Base-by-base conservation (phyloP, 2,329 filamentous ascomycete genomes). In the Drechslerella dactyloides region DNA sequence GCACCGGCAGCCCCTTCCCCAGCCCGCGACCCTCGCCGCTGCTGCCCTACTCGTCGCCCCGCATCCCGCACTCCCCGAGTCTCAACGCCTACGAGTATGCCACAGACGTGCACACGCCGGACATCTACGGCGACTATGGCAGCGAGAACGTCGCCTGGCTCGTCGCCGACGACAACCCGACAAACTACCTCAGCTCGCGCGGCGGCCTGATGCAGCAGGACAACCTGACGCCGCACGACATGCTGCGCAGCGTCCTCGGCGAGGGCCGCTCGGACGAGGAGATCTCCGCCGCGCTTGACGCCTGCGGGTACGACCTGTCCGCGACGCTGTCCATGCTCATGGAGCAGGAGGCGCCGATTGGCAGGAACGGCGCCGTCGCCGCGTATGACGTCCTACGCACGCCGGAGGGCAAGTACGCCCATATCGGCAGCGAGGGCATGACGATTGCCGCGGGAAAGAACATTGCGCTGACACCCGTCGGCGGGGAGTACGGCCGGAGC, bases 141-240 rank as follows among this genome's bases (percentile, higher is more conserved):
- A 90, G 89, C 74, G 93, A 97, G 79, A 96, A 94, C 76, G 92
- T 99, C 58, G 93, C 97, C 80, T 97, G 93, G 94, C 85, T 97
- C 51, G 91, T 97, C 59, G 88, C 86, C 75, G 94, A 94, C 78
- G 93, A 96, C 79, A 89, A 91, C 77, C 60, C 68, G 19, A 87
- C 86, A 60, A 90, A 89, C 77, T 93, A 89, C 76, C 86, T 92
- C 66, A 88, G 91, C 23, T 96, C 92, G 23, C 90, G 75, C 21
- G 69, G 68, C 27, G 73, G 74, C 33, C 42, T 65, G 37, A 73
- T 69, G 55, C 86, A 89, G 78, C 89, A 90, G 77, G 86, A 87
- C 64, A 93, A 97, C 78, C 97, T 99, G 93, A 96, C 91, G 68
- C 93, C 94, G 0, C 96, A 97, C 80, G 94, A 99, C 78, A 97